Base-by-base conservation (phyloP, 345 rosid genomes). In the Camelina laxa region DNA sequence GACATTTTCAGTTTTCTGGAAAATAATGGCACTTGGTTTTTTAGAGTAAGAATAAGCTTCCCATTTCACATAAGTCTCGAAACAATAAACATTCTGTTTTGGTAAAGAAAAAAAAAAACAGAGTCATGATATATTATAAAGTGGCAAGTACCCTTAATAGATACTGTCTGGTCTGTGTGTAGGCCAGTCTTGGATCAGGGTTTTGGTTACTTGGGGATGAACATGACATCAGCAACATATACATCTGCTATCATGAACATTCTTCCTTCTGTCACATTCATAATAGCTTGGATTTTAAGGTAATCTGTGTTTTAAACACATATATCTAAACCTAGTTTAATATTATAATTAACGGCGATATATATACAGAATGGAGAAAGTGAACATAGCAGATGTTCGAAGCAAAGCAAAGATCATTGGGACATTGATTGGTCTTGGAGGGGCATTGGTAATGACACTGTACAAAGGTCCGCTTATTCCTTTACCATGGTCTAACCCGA, bases 201-300 rank as follows among this genome's bases (percentile, higher is more conserved):
- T 39, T 39, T 39, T 39, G 42, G 42, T 39, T 39, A 39, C 14
- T 39, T 39, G 42, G 42, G 42, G 42, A 91, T 91, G 85, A 79
- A 84, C 39, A 87, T 79, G 71, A 85, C 97, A 44, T 88, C 96
- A 13, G 89, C 96, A 9, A 67, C 96, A 19, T 91, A 79, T 59
- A 38, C 90, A 30, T 91, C 94, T 22, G 93, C 96, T 9, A 83
- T 88, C 0, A 86, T 86, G 93, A 93, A 93, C 44, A 87, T 91
- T 17, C 89, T 89, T 70, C 91, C 97, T 33, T 87, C 95, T 2
- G 74, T 90, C 35, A 93, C 98, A 55, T 91, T 89, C 53, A 57
- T 88, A 27, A 86, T 91, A 14, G 92, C 92, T 41, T 53, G 83
- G 21, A 80, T 91, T 74, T 20, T 87, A 20, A 71, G 90, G 97